phyloP scores from a whole-genome alignment of 805 yeast genomes.

The Saturnispora zaruensis region DNA sequence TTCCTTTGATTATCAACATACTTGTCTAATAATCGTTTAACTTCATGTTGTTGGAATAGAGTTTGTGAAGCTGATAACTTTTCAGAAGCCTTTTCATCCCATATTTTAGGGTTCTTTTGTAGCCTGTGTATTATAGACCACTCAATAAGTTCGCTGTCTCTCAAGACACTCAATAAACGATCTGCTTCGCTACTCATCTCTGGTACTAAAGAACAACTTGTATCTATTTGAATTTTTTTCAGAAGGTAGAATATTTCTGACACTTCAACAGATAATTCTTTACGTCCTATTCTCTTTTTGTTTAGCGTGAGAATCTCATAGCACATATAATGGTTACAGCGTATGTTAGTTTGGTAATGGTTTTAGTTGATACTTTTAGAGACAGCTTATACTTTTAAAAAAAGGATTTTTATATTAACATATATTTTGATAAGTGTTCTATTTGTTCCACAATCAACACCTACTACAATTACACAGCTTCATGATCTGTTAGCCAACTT shows the following conservation, averaged over 20 bases:
- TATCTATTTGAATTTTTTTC: background rate
- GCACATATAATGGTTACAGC: background rate
- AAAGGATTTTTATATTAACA: background rate
- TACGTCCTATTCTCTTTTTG: background rate
- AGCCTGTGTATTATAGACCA: slow-evolving; percentile 55
- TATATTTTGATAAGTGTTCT: slow-evolving; percentile 26
- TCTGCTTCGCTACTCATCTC: background rate
- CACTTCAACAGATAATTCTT: background rate
- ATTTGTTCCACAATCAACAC: slow-evolving; percentile 37
- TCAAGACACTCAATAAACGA: slow-evolving; percentile 30
- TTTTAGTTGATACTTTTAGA: background rate
- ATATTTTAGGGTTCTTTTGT: slow-evolving; percentile 49
- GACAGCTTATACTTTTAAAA: background rate
- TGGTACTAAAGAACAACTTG: background rate
- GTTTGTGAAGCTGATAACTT: slow-evolving; percentile 42
- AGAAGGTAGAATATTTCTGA: background rate
- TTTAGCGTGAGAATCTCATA: no score
- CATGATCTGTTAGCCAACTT: slow-evolving; percentile 66
- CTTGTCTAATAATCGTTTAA: slow-evolving; percentile 40
- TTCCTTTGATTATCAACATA: slow-evolving; percentile 30
- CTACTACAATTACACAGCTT: slow-evolving; percentile 56
- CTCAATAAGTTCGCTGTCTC: slow-evolving; percentile 69
- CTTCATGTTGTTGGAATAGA: slow-evolving; percentile 59
- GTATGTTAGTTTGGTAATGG: background rate
- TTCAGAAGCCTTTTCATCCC: slow-evolving; percentile 26